Conservation (phyloP, 306 rosid genomes). For the Quercus dentata region DNA sequence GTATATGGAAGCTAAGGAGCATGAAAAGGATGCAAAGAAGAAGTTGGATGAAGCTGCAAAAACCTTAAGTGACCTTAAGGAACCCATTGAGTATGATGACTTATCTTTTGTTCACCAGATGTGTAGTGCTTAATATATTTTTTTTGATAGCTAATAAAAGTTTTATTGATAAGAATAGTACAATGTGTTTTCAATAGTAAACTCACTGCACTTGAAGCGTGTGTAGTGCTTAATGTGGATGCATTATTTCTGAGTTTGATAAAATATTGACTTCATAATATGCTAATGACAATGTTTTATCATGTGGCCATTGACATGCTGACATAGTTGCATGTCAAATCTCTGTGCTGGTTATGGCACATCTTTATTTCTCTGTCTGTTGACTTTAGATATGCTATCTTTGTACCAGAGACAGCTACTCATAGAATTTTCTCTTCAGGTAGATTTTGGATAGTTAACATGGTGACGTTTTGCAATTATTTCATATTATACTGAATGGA, state of each 20-base stretch:
- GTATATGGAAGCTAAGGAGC: slow-evolving; percentile 64
- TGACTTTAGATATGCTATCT: background rate
- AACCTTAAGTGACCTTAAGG: slow-evolving; percentile 47
- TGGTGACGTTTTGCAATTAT: background rate
- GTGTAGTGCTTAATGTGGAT: background rate
- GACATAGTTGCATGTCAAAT: background rate
- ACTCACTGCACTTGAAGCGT: no score
- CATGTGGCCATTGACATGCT: background rate
- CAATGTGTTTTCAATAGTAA: no score
- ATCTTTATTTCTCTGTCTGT: background rate
- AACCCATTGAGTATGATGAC: slow-evolving; percentile 71
- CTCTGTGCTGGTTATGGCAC: background rate
- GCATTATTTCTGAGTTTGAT: background rate
- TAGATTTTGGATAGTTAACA: background rate
- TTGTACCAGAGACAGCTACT: background rate
- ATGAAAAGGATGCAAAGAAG: slow-evolving; percentile 55
- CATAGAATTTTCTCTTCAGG: background rate
- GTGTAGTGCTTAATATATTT: no score
- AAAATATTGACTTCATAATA: background rate
- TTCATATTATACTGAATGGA: background rate
- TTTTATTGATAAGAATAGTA: no score
- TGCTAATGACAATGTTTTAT: background rate
- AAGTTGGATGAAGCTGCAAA: slow-evolving; percentile 71
- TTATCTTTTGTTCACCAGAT: slow-evolving; percentile 5
- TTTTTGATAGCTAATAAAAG: no score